These are phyloP conservation scores for Yamadazyma ubonensis DNA, from an alignment of 805 yeast species.

Conservation along the genomic window DNA sequence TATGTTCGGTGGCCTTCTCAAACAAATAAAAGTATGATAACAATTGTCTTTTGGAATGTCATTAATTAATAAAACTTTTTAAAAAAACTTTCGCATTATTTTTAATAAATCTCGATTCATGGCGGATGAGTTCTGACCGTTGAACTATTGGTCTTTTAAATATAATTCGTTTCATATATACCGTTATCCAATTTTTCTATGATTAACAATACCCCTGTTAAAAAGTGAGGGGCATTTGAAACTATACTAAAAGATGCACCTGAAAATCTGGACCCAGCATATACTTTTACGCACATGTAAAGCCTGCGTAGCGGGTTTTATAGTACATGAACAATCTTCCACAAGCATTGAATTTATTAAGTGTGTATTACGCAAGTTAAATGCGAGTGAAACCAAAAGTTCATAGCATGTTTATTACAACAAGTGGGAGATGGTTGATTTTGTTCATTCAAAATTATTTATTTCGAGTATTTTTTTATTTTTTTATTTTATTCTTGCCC, in stretches of 20 bases:
- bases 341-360: neutral
- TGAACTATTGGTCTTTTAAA: too few species aligned
- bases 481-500: neutral
- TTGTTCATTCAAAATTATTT: neutral
- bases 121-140: too few species aligned
- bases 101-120: too few species aligned
- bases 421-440: neutral
- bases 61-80: too few species aligned
- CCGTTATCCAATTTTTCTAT: too few species aligned
- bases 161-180: too few species aligned
- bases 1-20: neutral
- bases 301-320: neutral
- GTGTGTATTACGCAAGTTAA: neutral
- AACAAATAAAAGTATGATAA: neutral
- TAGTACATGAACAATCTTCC: neutral
- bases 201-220: too few species aligned
- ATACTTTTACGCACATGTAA: too few species aligned
- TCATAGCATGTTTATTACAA: neutral
- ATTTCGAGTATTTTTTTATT: neutral
- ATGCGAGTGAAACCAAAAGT: constrained; percentile 4
- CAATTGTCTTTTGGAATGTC: neutral
- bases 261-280: too few species aligned
- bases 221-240: too few species aligned
- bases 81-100: too few species aligned
- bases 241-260: too few species aligned